Base-by-base conservation (phyloP, 163 green algal genomes). In the Volvox carteri region DNA sequence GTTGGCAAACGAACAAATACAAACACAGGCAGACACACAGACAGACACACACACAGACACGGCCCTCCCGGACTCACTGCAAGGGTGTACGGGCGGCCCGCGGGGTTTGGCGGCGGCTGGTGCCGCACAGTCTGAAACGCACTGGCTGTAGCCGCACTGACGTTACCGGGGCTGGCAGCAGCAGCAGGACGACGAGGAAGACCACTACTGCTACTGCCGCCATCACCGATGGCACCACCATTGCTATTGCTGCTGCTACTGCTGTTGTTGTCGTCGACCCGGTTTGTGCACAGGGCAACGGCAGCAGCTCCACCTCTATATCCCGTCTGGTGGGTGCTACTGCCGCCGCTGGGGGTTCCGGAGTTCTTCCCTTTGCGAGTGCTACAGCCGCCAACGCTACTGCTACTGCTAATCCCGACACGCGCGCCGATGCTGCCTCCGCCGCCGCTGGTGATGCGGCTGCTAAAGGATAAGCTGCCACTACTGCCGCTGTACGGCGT, bases 111-210 rank as follows among this genome's bases (percentile, higher is more conserved):
- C 7, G 39, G 73, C 7, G 42, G 7, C 23, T 46, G 30, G 42
- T 42, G 42, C 12, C 73, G 44, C 42, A 80, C 73, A 11, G 42
- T 3, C 73, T 65, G 73, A 35, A 80, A 60, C 1, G 75, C 70
- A 70, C 72, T 50, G 21, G 75, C 83, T 70, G 90, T 70, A 73
- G 75, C 78, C 56, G 67, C 67, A 48, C 76, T 83, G 72, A 75
- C 14, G 67, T 67, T 46, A 8, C 25, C 48, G 14, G 75, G 46
- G 18, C 77, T 58, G 21, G 52, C 21, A 35, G 9, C 19, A 14
- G 21, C 77, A 35, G 0, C 12, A 41, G 3, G 41, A 58, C 28
- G 41, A 39, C 18, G 23, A 39, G 9, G 37, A 3, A 65, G 19
- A 19, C 54, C 28, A 28, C 60, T 28, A 28, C 60, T 37, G 60